Conservation (phyloP, 2,329 filamentous ascomycete species). For the Colletotrichum incanum region DNA sequence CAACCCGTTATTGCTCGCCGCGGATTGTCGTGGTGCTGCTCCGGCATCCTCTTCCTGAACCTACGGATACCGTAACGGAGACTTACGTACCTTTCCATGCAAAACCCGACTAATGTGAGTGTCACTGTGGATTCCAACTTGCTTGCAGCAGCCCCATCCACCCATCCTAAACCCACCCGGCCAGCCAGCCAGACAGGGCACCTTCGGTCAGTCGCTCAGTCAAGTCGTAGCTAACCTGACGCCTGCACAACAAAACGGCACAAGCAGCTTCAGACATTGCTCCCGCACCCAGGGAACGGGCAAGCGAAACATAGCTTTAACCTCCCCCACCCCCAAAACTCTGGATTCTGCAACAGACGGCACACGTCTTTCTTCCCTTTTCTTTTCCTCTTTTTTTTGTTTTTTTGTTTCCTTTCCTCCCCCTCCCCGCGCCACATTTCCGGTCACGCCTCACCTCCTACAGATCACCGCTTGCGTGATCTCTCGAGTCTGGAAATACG, state of each 20-base stretch:
- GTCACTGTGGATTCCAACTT: slow-evolving; percentile 11
- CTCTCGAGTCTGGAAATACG: neutral
- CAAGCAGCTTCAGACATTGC: neutral
- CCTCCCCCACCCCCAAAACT: slow-evolving; percentile 29
- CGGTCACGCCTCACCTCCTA: neutral
- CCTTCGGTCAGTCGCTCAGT: neutral
- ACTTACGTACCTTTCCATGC: neutral
- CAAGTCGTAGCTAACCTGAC: neutral
- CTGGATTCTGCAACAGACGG: slow-evolving; percentile 29
- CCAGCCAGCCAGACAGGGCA: neutral
- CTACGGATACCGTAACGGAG: neutral
- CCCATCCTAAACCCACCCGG: neutral
- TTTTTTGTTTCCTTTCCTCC: neutral
- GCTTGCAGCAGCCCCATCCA: neutral
- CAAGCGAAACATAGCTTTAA: slow-evolving; percentile 17
- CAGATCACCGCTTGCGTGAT: slow-evolving; percentile 4
- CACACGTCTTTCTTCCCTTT: slow-evolving; percentile 5
- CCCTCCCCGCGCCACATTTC: slow-evolving; percentile 8
- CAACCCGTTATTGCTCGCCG: slow-evolving; percentile 12
- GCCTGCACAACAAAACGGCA: neutral
- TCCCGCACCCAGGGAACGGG: neutral
- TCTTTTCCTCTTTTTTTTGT: neutral
- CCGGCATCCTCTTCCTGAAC: neutral
- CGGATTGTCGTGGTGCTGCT: slow-evolving; percentile 4
- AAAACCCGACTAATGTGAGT: slow-evolving; percentile 11